These are phyloP conservation scores for Amauroascus verrucosus DNA, from an alignment of 2,329 filamentous ascomycete species.

Conservation along the genomic window DNA sequence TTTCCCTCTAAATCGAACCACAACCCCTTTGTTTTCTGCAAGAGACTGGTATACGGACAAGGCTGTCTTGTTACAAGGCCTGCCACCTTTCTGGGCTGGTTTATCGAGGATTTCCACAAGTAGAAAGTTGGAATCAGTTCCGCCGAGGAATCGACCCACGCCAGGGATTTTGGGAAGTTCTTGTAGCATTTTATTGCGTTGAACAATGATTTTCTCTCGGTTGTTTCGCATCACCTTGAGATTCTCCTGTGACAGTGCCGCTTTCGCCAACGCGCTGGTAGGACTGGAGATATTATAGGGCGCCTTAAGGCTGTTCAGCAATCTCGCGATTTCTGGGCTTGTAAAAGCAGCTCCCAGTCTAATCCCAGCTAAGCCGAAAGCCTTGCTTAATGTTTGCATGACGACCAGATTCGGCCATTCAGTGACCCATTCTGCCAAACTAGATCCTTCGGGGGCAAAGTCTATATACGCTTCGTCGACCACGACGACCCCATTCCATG, in stretches of 20 bases:
- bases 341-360: slow-evolving; percentile 79
- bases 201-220: slow-evolving; percentile 57
- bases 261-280: slow-evolving; percentile 68
- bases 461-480: slow-evolving; percentile 96
- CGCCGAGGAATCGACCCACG: slow-evolving; percentile 71
- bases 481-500: slow-evolving; percentile 90
- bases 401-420: slow-evolving; percentile 95
- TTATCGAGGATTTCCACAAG: slow-evolving; percentile 76
- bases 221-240: slow-evolving; percentile 63
- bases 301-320: slow-evolving; percentile 88
- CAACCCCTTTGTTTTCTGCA: slow-evolving; percentile 77
- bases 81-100: slow-evolving; percentile 44
- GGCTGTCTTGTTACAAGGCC: slow-evolving; percentile 69
- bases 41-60: slow-evolving; percentile 71
- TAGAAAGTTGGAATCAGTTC: slow-evolving; percentile 75
- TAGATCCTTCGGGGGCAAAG: slow-evolving; percentile 69
- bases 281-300: slow-evolving; percentile 92
- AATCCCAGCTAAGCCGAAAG: slow-evolving; percentile 90
- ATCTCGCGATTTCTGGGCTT: slow-evolving; percentile 57
- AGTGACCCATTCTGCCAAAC: slow-evolving; percentile 79
- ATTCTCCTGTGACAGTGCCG: slow-evolving; percentile 58
- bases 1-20: slow-evolving; percentile 87
- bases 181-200: slow-evolving; percentile 63
- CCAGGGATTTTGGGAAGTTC: slow-evolving; percentile 68
- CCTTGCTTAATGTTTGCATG: slow-evolving; percentile 97